Conservation (phyloP, 305 asterid genomes). For the Plantago coronopus region DNA sequence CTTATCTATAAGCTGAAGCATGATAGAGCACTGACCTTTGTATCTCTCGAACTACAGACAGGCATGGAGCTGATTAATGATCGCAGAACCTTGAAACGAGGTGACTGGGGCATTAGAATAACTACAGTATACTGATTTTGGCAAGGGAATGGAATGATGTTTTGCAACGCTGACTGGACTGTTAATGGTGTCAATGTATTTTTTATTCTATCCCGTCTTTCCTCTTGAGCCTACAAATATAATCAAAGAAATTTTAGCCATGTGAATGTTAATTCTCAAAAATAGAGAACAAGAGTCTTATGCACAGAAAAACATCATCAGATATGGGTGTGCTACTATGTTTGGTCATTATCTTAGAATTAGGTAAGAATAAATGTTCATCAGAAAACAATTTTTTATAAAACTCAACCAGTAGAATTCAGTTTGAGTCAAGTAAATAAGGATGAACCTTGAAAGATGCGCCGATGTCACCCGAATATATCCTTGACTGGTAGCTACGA, state of each 20-base stretch:
- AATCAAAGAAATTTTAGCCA: slow-evolving; percentile 19
- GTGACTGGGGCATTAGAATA: slow-evolving; percentile 84
- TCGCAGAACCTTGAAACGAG: slow-evolving; percentile 49
- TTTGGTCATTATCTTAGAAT: too few species aligned
- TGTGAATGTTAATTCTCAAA: background rate
- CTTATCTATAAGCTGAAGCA: background rate
- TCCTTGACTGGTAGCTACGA: slow-evolving; percentile 90
- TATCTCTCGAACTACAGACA: slow-evolving; percentile 40
- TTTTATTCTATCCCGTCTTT: slow-evolving; percentile 65
- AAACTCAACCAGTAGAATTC: background rate
- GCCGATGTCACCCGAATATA: slow-evolving; percentile 78
- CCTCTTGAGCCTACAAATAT: slow-evolving; percentile 64
- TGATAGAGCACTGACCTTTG: slow-evolving; percentile 50
- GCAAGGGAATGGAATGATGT: slow-evolving; percentile 84
- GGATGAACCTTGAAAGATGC: slow-evolving; percentile 61
- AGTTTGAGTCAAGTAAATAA: slow-evolving; percentile 17
- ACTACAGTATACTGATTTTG: slow-evolving; percentile 81
- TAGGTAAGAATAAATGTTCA: too few species aligned
- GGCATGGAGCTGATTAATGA: slow-evolving; percentile 42
- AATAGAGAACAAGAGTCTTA: too few species aligned
- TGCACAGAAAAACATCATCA: too few species aligned
- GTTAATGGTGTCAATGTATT: slow-evolving; percentile 58
- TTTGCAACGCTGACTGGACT: slow-evolving; percentile 68
- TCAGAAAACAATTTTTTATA: too few species aligned
- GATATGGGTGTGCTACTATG: too few species aligned